Evolutionary conservation across 179 eudicot genomes (phyloP).

Genomic region (Drosera spatulata): DNA sequence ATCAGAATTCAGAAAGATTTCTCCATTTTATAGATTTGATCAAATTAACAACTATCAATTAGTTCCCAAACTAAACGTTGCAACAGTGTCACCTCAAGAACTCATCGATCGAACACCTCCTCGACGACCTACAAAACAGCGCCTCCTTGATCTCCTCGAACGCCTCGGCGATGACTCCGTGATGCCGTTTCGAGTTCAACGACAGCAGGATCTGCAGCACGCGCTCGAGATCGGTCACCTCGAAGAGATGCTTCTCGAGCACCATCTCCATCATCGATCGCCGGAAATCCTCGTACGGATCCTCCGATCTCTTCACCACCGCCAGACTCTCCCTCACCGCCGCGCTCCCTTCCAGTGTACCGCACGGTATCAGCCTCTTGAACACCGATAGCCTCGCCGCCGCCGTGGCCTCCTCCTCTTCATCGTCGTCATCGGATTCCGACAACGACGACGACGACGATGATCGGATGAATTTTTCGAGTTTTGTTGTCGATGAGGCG

Average conservation of each 20-base stretch:
- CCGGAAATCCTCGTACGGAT: slow-evolving; percentile 74
- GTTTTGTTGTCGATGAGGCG: too few relatives aligned
- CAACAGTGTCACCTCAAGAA: too few relatives aligned
- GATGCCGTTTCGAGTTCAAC: slow-evolving; percentile 44
- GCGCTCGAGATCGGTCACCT: slow-evolving; percentile 52
- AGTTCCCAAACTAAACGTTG: too few relatives aligned
- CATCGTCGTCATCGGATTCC: not conserved
- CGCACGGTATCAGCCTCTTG: slow-evolving; percentile 50
- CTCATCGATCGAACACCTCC: not conserved
- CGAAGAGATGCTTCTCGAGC: slow-evolving; percentile 70
- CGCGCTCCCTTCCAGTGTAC: slow-evolving; percentile 54
- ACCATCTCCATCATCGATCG: slow-evolving; percentile 88
- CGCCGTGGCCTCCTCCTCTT: not conserved
- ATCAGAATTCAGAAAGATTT: too few relatives aligned
- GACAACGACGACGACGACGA: not conserved
- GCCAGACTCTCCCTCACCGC: slow-evolving; percentile 66
- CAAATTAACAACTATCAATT: too few relatives aligned
- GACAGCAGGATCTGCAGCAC: slow-evolving; percentile 57
- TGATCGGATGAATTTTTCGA: too few relatives aligned
- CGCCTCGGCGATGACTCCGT: slow-evolving; percentile 51
- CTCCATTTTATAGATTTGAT: too few relatives aligned
- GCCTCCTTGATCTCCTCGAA: slow-evolving; percentile 65
- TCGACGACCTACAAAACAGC: slow-evolving; percentile 22
- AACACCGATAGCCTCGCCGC: slow-evolving; percentile 45
- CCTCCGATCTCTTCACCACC: slow-evolving; percentile 59